A percentile compares a stretch with the other conserved stretches of the same genome.
These are phyloP conservation scores for Prunus dulcis DNA, from an alignment of 306 rosid genomes.

Conservation along the genomic window DNA sequence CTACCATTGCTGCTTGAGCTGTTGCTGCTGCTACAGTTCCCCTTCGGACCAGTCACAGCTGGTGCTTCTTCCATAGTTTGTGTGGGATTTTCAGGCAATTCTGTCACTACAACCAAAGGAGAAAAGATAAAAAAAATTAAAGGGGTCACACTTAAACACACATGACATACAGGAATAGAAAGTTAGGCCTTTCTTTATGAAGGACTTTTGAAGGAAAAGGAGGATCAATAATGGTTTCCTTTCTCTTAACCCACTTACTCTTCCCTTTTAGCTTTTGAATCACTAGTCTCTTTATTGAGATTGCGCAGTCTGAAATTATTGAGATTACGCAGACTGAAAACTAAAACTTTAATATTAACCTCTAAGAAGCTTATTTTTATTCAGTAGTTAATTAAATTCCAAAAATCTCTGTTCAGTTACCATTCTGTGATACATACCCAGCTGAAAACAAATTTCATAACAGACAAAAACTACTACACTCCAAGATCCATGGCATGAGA, in stretches of 20 bases:
- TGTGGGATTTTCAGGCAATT: constrained; percentile 42
- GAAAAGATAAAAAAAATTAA: constrained; percentile 15
- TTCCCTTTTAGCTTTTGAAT: constrained; percentile 47
- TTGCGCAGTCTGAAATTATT: constrained; percentile 29
- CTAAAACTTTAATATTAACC: constrained; percentile 24
- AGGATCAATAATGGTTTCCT: constrained; percentile 40
- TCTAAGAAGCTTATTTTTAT: constrained; percentile 24
- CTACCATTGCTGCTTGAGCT: constrained; percentile 57
- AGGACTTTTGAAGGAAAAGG: constrained; percentile 36
- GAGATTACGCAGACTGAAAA: constrained; percentile 29
- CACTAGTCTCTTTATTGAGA: constrained; percentile 35
- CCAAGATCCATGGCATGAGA: constrained; percentile 31
- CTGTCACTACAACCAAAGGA: constrained; percentile 24
- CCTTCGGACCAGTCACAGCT: constrained; percentile 30
- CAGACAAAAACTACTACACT: constrained; percentile 78
- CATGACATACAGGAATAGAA: constrained; percentile 17
- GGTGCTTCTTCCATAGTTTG: constrained; percentile 49
- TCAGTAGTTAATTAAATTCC: constrained; percentile 29
- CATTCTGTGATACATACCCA: constrained; percentile 22
- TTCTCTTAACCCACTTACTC: constrained; percentile 31
- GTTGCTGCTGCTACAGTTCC: constrained; percentile 50
- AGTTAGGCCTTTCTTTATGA: constrained; percentile 18
- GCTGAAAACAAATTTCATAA: constrained; percentile 37
- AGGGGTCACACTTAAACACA: constrained; percentile 29
- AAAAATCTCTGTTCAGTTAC: constrained; percentile 31